Evolutionary conservation across 768 basidiomycete species (phyloP).

Genomic region (Mycena filopes): DNA sequence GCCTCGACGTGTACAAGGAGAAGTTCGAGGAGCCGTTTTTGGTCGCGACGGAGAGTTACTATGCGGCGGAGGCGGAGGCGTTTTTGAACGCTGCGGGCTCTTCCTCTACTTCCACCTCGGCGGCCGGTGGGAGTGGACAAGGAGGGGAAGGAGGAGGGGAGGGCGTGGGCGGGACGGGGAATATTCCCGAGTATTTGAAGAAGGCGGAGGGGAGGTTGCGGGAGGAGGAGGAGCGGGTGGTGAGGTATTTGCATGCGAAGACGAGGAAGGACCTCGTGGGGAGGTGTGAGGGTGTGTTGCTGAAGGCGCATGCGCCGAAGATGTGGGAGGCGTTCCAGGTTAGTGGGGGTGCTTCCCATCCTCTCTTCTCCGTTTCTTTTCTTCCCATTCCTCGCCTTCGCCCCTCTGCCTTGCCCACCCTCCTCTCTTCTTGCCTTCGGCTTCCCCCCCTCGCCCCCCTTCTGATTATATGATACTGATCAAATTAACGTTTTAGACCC

Average conservation of each 20-base stretch:
- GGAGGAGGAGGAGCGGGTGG: conserved; percentile 97
- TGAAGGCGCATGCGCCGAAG: conserved; percentile 81
- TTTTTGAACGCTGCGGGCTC: conserved; percentile 62
- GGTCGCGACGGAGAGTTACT: conserved; percentile 88
- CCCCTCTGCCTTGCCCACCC: no score
- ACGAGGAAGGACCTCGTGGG: conserved; percentile 84
- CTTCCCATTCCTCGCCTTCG: no score
- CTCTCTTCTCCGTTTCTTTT: not conserved
- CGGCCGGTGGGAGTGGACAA: no score
- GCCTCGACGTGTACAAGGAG: conserved; percentile 92
- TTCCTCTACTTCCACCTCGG: no score
- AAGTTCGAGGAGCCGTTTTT: conserved; percentile 93
- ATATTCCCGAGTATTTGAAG: conserved; percentile 90
- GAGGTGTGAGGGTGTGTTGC: conserved; percentile 91
- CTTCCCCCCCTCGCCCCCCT: no score
- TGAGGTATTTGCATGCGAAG: conserved; percentile 89
- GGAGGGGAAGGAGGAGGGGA: no score
- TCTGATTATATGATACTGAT: no score
- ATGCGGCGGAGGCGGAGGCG: conserved; percentile 88
- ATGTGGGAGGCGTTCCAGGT: conserved; percentile 96
- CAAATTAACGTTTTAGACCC: no score
- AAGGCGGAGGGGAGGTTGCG: conserved; percentile 91
- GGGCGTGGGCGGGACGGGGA: conserved; percentile 73
- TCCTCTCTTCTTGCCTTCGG: no score
- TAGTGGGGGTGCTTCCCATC: no score